Conservation (phyloP, 2,329 filamentous ascomycete species). For the Apiospora sp. region DNA sequence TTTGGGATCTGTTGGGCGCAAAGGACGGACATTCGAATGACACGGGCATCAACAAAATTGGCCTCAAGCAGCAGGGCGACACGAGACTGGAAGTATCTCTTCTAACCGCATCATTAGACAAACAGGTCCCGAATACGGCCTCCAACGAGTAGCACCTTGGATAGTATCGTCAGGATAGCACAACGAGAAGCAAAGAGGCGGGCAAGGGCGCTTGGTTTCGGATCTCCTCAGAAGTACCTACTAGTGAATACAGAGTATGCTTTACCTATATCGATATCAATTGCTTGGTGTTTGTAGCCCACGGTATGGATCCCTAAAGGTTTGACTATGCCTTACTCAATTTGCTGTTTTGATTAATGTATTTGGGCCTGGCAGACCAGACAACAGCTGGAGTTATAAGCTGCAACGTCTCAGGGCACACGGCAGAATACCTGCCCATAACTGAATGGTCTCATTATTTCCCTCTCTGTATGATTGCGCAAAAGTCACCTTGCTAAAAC, state of each 20-base stretch:
- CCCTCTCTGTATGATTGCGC: too few relatives aligned
- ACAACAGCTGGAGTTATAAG: not conserved
- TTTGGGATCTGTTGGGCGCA: not conserved
- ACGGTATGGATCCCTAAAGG: not conserved
- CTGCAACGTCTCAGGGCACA: not conserved
- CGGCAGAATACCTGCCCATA: not conserved
- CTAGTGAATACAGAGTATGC: constrained; percentile 1
- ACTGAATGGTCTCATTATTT: too few relatives aligned
- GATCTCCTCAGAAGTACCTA: not conserved
- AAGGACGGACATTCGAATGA: constrained; percentile 1
- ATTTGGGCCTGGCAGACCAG: not conserved
- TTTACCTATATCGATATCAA: not conserved
- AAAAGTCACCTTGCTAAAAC: not conserved
- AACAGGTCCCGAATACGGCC: not conserved
- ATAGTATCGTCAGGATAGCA: not conserved
- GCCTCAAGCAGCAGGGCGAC: not conserved
- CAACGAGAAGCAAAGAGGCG: not conserved
- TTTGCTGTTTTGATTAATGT: not conserved
- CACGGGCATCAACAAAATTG: not conserved
- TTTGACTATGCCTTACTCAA: not conserved
- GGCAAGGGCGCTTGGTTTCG: not conserved
- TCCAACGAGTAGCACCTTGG: not conserved
- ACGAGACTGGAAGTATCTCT: not conserved
- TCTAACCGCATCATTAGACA: not conserved
- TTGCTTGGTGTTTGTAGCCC: not conserved